These are phyloP conservation scores for Leptographium flavum DNA, from an alignment of 2,329 filamentous ascomycete species.

Conservation along the genomic window DNA sequence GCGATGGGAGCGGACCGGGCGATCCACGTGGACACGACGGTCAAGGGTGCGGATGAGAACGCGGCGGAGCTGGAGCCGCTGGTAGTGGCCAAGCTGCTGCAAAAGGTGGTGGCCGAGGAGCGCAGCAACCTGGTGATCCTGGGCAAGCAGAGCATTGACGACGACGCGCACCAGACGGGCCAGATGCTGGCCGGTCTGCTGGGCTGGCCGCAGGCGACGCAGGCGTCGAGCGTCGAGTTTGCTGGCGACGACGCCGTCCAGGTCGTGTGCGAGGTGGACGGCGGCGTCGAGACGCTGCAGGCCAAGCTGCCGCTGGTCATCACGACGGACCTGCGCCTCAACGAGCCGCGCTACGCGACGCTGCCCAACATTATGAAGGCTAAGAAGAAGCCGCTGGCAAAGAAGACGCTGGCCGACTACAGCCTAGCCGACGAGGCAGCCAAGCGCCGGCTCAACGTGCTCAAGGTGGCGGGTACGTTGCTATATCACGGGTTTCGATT, in stretches of 20 bases:
- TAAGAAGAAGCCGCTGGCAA: slow-evolving; percentile 98
- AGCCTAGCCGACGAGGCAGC: slow-evolving; percentile 63
- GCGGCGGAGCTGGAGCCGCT: slow-evolving; percentile 73
- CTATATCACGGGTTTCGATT: not conserved
- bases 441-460: slow-evolving; percentile 64
- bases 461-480: slow-evolving; percentile 72
- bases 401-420: slow-evolving; percentile 75
- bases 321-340: slow-evolving; percentile 86
- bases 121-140: slow-evolving; percentile 84
- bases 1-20: slow-evolving; percentile 93
- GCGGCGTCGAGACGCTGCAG: slow-evolving; percentile 78
- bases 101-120: slow-evolving; percentile 66
- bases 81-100: slow-evolving; percentile 79
- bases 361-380: slow-evolving; percentile 99
- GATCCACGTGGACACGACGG: slow-evolving; percentile 63
- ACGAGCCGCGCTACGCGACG: slow-evolving; percentile 88
- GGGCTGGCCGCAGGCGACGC: slow-evolving; percentile 88
- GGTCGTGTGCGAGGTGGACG: slow-evolving; percentile 87
- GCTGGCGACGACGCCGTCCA: slow-evolving; percentile 53
- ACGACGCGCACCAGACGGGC: slow-evolving; percentile 88
- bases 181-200: slow-evolving; percentile 93
- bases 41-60: slow-evolving; percentile 54
- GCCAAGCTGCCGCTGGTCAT: slow-evolving; percentile 84
- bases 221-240: slow-evolving; percentile 75
- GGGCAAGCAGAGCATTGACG: slow-evolving; percentile 97